Base-by-base conservation (phyloP, 306 rosid species). In the Comarum palustre region DNA sequence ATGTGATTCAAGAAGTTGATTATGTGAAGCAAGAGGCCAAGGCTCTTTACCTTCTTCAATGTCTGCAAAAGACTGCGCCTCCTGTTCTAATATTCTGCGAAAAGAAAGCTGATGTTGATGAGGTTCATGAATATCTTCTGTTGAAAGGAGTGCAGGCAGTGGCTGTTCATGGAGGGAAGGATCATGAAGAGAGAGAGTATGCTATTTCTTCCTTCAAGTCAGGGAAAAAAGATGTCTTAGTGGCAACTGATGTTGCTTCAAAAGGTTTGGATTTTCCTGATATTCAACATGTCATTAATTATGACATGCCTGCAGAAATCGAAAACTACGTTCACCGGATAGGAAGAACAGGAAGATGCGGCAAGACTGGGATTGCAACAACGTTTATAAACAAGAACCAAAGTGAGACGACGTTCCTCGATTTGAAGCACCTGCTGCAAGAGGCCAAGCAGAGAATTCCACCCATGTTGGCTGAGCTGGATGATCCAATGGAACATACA, bases 401-500 rank as follows among this genome's bases (percentile, higher is more conserved):
- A 74, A 89, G 85, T 45, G 97, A 89, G 87, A 91, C 98, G 7
- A 93, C 98, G 7, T 85, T 93, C 22, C 97, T 93, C 71, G 98
- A 93, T 76, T 75, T 93, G 87, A 91, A 93, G 75, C 96, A 93
- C 69, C 94, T 93, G 34, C 73, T 93, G 90, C 95, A 93, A 81
- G 98, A 93, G 83, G 98, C 98, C 6, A 93, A 93, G 74, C 98
- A 93, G 74, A 86, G 94, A 78, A 91, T 93, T 77, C 98, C 98
- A 6, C 98, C 98, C 6, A 96, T 93, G 47, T 74, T 93, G 81
- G 96, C 92, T 1, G 92, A 93, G 82, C 83, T 91, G 59, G 85
- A 80, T 48, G 98, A 93, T 82, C 97, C 98, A 14, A 89, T 89
- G 96, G 98, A 93, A 63, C 95, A 93, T 31, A 77, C 79, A 42